Percentiles rank a stretch among this genome's conserved stretches.
Conservation (phyloP, 1,284 basidiomycete species). For the Pseudozyma sp. region DNA sequence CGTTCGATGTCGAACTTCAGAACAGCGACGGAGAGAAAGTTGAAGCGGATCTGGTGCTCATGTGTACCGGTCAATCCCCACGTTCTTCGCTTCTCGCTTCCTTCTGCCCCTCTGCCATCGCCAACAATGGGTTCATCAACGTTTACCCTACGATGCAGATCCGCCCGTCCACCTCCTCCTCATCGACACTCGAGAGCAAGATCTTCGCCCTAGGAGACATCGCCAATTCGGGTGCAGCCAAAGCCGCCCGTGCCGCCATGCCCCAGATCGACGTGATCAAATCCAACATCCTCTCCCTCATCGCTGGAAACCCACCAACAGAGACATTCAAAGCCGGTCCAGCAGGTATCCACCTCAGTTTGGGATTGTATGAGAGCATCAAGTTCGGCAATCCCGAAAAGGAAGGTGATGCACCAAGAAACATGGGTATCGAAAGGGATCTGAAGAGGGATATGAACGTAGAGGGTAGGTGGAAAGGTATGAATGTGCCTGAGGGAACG, state of each 20-base stretch:
- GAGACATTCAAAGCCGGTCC: constrained; percentile 23
- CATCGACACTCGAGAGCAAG: not conserved
- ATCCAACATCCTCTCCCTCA: constrained; percentile 37
- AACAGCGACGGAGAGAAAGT: constrained; percentile 19
- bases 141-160: constrained; percentile 48
- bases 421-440: constrained; percentile 30
- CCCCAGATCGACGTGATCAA: constrained; percentile 39
- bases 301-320: constrained; percentile 2
- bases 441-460: constrained; percentile 36
- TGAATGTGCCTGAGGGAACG: constrained; percentile 35
- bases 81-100: constrained; percentile 25
- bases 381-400: constrained; percentile 39
- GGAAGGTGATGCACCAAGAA: constrained; percentile 8
- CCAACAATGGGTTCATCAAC: constrained; percentile 33
- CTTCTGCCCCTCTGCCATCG: constrained; percentile 26
- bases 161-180: not conserved
- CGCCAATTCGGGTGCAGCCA: constrained; percentile 39
- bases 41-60: constrained; percentile 33
- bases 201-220: constrained; percentile 46
- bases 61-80: constrained; percentile 54
- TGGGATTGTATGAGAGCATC: constrained; percentile 43
- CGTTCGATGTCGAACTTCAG: constrained; percentile 27
- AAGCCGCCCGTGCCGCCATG: constrained; percentile 43
- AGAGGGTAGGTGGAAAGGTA: constrained; percentile 21
- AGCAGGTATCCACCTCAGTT: constrained; percentile 33